A percentile compares a stretch with the other conserved stretches of the same genome.
Evolutionary conservation across 768 basidiomycete genomes (phyloP).

Genomic region (Boletus coccyginus): DNA sequence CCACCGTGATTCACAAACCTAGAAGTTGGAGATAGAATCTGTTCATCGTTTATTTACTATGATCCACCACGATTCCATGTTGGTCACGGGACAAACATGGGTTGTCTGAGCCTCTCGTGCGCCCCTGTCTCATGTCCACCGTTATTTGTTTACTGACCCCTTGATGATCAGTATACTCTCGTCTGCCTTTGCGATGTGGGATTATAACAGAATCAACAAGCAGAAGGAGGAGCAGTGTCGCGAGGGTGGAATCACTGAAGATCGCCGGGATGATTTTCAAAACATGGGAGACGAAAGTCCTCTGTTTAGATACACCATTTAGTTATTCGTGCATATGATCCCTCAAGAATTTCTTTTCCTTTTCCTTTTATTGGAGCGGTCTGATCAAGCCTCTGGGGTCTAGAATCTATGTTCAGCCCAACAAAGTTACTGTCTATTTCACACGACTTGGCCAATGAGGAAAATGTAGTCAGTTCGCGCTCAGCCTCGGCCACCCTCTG

Average conservation of each 20-base stretch:
- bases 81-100: conserved; percentile 38
- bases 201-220: conserved; percentile 49
- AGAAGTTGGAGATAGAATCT: conserved; percentile 27
- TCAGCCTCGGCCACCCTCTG: too few relatives aligned
- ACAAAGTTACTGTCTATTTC: too few relatives aligned
- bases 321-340: not conserved
- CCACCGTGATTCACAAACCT: not conserved
- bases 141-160: conserved; percentile 26
- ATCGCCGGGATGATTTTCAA: conserved; percentile 39
- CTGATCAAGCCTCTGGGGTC: too few relatives aligned
- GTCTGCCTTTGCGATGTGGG: conserved; percentile 45
- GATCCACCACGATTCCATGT: conserved; percentile 36
- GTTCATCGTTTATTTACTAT: conserved; percentile 42
- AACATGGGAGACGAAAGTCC: conserved; percentile 55
- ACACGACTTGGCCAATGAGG: too few relatives aligned
- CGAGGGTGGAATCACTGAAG: conserved; percentile 41
- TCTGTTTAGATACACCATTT: conserved; percentile 44
- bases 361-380: not conserved
- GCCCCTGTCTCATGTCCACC: conserved; percentile 12
- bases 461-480: too few relatives aligned
- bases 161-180: conserved; percentile 37
- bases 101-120: conserved; percentile 33
- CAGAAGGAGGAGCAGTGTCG: conserved; percentile 44
- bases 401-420: too few relatives aligned
- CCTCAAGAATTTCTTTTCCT: not conserved